Conservation (phyloP, 805 yeast genomes). For the Myxozyma neglecta region DNA sequence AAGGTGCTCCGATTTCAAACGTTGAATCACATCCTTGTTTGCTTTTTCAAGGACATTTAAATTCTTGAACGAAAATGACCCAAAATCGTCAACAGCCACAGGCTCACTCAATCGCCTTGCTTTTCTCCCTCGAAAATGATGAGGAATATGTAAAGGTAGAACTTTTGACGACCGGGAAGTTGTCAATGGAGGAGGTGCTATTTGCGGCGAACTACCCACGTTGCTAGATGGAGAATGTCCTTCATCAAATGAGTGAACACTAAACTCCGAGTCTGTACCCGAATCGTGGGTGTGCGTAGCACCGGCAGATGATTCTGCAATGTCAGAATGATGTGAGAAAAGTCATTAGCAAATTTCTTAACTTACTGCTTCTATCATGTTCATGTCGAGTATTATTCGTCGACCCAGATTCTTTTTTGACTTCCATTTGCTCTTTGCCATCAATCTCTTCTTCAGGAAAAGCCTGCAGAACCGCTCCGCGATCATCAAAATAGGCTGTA, state of each 20-base stretch:
- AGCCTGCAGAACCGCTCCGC: slow-evolving; percentile 78
- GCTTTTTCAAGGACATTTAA: slow-evolving; percentile 88
- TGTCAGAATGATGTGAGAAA: background rate
- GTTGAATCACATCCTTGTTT: slow-evolving; percentile 85
- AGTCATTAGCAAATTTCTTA: background rate
- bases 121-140: slow-evolving; percentile 66
- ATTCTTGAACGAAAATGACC: slow-evolving; percentile 87
- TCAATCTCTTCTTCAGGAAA: slow-evolving; percentile 50
- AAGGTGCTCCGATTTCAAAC: slow-evolving; percentile 80
- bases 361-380: background rate
- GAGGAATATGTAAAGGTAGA: slow-evolving; percentile 51
- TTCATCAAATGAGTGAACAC: background rate
- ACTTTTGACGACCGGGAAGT: slow-evolving; percentile 2
- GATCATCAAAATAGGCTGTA: slow-evolving; percentile 84
- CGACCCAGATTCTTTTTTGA: slow-evolving; percentile 1
- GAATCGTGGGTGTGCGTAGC: background rate
- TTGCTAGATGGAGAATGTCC: background rate
- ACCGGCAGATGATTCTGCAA: background rate
- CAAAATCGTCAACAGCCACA: slow-evolving; percentile 62
- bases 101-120: slow-evolving; percentile 67
- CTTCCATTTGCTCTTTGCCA: slow-evolving; percentile 37
- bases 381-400: background rate
- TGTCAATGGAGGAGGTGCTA: slow-evolving; percentile 1
- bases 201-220: background rate
- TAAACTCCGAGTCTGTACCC: slow-evolving; percentile 1